Evolutionary conservation across 2,329 filamentous ascomycete species (phyloP), one percentile per base, ranked within the genome.

Genomic region (Botrytis byssoidea): DNA sequence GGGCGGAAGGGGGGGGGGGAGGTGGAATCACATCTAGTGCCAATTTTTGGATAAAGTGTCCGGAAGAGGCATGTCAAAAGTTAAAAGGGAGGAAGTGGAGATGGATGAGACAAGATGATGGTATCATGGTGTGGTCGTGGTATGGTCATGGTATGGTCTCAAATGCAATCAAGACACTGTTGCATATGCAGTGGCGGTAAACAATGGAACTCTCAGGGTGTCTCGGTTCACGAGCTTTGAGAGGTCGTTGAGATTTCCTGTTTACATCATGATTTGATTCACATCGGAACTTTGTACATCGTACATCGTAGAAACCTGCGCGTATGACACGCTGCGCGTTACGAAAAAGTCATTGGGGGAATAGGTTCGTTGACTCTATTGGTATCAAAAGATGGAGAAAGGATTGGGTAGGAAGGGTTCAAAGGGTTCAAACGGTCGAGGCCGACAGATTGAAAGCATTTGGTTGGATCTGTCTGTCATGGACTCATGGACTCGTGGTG

Each of bases 171-270:
- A 20, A 67, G 64, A 67, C 32, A 48, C 29, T n/a, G 25, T 35
- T 48, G 68, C 68, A 70, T 70, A 70, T 48, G 68, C 68, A 70
- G 68, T 61, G 29, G 42, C 68, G 68, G 68, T 46, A 70, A 46
- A 48, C 29, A 18, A 61, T 70, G 68, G 68, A 70, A 42, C 55
- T 37, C 40, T 57, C 61, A 46, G n/a, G 61, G 61, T 32, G 40
- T 57, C 51, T 57, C 51, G 51, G 51, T 57, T 57, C 51, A 29
- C 16, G 51, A 57, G 51, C 32, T 42, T 63, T 20, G 25, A 44
- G n/a, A 29, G n/a, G n/a, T 12, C 18, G 37, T 29, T 16, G 29
- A n/a, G 60, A 20, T 63, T 63, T 63, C 51, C 51, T 29, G 14
- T 55, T 16, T 55, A 55, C n/a, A 55, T 55, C 51, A 55, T 18